phyloP scores from a whole-genome alignment of 331 rosid genomes.

The Rhamnella rubrinervis region DNA sequence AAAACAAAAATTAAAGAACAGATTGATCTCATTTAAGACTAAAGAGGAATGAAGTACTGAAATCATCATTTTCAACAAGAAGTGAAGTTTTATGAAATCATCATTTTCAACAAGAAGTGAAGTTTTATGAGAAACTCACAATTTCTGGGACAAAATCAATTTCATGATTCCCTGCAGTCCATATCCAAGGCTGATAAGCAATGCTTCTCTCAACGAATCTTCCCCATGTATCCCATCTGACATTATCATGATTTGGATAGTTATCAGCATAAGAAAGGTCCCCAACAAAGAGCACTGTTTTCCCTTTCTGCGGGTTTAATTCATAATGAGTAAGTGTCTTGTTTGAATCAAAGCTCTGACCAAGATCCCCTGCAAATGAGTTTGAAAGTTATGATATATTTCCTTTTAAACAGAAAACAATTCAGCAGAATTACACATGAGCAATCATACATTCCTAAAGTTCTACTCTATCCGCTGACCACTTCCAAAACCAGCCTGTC shows the following conservation, averaged over 20 bases:
- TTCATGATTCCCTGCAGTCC: conserved; percentile 56
- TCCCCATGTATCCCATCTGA: conserved; percentile 84
- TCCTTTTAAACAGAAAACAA: neutral
- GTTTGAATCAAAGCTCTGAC: conserved; percentile 80
- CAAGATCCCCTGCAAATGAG: conserved; percentile 55
- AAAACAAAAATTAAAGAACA: neutral
- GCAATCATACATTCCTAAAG: neutral
- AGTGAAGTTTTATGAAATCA: neutral
- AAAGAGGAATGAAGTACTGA: neutral
- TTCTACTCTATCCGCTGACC: neutral
- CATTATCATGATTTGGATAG: conserved; percentile 62
- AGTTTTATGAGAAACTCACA: conserved; percentile 25
- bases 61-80: neutral
- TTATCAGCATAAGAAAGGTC: conserved; percentile 63
- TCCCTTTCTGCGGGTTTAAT: conserved; percentile 38
- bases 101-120: neutral
- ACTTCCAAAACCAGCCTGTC: no score
- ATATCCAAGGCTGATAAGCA: conserved; percentile 80
- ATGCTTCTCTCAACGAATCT: conserved; percentile 61
- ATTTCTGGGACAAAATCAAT: conserved; percentile 47
- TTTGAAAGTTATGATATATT: neutral
- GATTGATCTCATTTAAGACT: neutral
- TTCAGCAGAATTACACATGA: neutral
- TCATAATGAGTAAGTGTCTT: conserved; percentile 64
- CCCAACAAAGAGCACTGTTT: conserved; percentile 42